Base-by-base conservation (phyloP, 140 eudicot species). In the Oenanthe javanica region DNA sequence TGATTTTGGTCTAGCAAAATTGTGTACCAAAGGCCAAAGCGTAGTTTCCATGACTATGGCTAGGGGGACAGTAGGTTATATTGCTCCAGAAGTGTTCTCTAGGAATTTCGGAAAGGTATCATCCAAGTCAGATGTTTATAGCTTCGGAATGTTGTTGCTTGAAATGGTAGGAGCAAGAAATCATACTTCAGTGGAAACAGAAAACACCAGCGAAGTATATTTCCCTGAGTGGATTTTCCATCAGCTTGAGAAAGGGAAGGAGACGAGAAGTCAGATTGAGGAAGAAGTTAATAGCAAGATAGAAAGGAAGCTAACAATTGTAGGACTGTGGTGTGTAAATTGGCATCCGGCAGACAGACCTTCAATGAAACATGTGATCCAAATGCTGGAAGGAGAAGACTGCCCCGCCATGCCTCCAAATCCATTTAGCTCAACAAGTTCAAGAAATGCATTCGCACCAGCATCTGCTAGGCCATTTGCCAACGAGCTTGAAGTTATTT, bases 401-500 rank as follows among this genome's bases (percentile, higher is more conserved):
- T 72, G 77, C 50, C 77, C 77, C 0, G 18, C 77, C 18, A 73
- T 46, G 1, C 77, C 77, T 42, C 77, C 57, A 4, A 73, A 73
- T 46, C 77, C 77, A 42, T 73, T n/a, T 46, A 73, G 57, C 55
- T 73, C 77, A 46, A 73, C 77, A 8, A 73, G 77, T 46, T 73
- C 77, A 46, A 46, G 55, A 19, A 73, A 73, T 46, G 77, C 57
- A n/a, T 42, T 49, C 2, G 12, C 52, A 19, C 2, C 77, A 73
- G 15, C 77, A 43, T 5, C 49, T 10, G 57, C 40, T 18, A 73
- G 57, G 52, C 52, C 52, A 2, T 72, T 72, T 18, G 47, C 36
- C 51, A 72, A 72, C 16, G 76, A 72, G 76, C 77, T 73, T 73
- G 77, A 73, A 73, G 77, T 45, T 23, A 73, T 73, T 46, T 73